Evolutionary conservation across 73 alveolate genomes (phyloP), one percentile per base, ranked within the genome.

Genomic region (Blepharisma stoltei): DNA sequence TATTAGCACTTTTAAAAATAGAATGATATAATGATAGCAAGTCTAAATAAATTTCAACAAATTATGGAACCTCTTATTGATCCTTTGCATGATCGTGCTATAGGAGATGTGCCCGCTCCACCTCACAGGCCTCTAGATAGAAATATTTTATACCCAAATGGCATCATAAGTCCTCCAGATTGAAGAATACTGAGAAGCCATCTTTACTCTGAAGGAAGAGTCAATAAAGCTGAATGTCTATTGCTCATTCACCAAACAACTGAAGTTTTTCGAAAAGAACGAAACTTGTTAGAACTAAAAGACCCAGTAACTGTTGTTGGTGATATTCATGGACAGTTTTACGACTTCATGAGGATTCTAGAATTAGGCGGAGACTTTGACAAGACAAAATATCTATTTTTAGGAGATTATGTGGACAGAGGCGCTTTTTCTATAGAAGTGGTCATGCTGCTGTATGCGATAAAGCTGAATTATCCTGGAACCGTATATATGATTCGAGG

Each of bases 351-450:
- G 37, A 98, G 88, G 98, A 93, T 89, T 89, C 92, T 95, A 82
- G 98, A 94, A 83, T 80, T 89, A 85, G 78, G 90, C 88, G 98
- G 98, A 18, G 98, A 92, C 82, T 92, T 95, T 54, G 88, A 85
- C 54, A 93, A 90, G 9, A 85, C 84, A 78, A 95, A 94, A 78
- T 96, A 95, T 82, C 75, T 96, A 80, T 96, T 95, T 87, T 94
- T 94, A 78, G 99, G 99, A 0, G 99, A 96, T 70, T 96, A 88
- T 85, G 97, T 95, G 23, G 99, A 96, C 70, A 86, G 99, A 85
- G 99, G 99, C 21, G 88, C 95, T 47, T 95, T 92, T 87, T 84
- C 97, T 53, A 94, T 96, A n/a, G 99, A 96, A 86, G 97, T 95
- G 20, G 70, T 96, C 14, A 78, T 94, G 67, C 76, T 95, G 44